Percentiles rank a stretch among this genome's conserved stretches.
Evolutionary conservation across 1,284 basidiomycete species (phyloP).

Genomic region (Rhizoctonia solani): DNA sequence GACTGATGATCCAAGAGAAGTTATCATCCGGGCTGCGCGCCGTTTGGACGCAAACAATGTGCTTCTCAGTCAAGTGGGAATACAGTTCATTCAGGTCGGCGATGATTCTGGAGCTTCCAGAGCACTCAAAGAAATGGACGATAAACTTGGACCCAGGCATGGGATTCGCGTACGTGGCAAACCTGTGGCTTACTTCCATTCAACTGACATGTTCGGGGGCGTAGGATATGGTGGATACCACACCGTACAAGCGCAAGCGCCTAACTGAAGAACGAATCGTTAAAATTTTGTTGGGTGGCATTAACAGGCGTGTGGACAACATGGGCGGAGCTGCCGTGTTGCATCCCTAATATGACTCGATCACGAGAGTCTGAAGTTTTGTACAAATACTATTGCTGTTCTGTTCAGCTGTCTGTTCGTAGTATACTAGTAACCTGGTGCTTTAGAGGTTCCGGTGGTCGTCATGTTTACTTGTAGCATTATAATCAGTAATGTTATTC

Average conservation of each 20-base stretch:
- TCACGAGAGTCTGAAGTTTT: not conserved
- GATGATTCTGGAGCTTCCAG: slow-evolving; percentile 50
- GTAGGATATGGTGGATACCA: slow-evolving; percentile 56
- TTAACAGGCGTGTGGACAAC: slow-evolving; percentile 45
- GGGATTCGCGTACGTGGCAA: slow-evolving; percentile 45
- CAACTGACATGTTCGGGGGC: too few relatives aligned
- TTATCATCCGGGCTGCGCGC: slow-evolving; percentile 43
- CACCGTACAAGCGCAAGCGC: slow-evolving; percentile 44
- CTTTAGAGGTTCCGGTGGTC: too few relatives aligned
- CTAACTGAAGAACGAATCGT: slow-evolving; percentile 50
- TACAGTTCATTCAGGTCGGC: slow-evolving; percentile 68
- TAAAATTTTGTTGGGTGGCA: slow-evolving; percentile 53
- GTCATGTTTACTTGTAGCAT: too few relatives aligned
- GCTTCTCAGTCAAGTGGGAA: slow-evolving; percentile 50
- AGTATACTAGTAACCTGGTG: too few relatives aligned
- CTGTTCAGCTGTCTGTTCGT: not conserved
- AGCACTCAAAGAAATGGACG: slow-evolving; percentile 54
- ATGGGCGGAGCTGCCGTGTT: slow-evolving; percentile 2
- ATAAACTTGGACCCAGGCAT: slow-evolving; percentile 49
- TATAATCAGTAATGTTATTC: too few relatives aligned
- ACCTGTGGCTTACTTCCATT: not conserved
- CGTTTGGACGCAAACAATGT: slow-evolving; percentile 44
- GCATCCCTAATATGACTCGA: not conserved
- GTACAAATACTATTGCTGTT: not conserved
- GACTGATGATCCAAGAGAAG: slow-evolving; percentile 44